Percentiles rank a stretch among this genome's conserved stretches.
These are phyloP conservation scores for Aspergillus sclerotiicarbonarius DNA, from an alignment of 495 filamentous ascomycete species.

Conservation along the genomic window DNA sequence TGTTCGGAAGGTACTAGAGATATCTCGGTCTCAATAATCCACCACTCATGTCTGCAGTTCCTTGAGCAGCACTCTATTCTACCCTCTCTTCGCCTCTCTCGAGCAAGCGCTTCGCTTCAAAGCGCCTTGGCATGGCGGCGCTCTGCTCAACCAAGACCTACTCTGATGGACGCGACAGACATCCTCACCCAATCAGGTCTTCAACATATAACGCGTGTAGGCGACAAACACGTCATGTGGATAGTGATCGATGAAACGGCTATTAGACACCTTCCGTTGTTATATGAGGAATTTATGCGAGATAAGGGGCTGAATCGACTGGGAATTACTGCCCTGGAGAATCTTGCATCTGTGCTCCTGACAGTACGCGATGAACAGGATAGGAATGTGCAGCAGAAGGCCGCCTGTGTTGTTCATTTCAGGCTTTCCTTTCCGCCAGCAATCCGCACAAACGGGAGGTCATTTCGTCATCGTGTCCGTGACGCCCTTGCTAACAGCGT, in stretches of 20 bases:
- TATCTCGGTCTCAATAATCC: no score
- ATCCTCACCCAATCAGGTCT: neutral
- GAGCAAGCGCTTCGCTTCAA: neutral
- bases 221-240: neutral
- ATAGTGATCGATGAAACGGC: neutral
- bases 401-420: conserved; percentile 2
- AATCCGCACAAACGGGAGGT: neutral
- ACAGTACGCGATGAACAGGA: neutral
- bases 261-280: neutral
- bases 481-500: neutral
- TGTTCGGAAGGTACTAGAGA: neutral
- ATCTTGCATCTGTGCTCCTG: neutral
- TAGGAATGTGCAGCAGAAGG: neutral
- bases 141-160: neutral
- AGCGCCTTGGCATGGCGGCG: conserved; percentile 2
- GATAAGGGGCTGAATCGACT: neutral
- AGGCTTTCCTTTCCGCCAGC: neutral
- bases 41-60: neutral
- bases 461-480: neutral
- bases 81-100: neutral
- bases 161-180: neutral
- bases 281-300: neutral
- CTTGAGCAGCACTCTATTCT: neutral
- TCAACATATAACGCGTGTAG: neutral
- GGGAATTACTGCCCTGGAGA: neutral